Conservation (phyloP, 2,329 filamentous ascomycete species). For the Curvularia eragrostidis region DNA sequence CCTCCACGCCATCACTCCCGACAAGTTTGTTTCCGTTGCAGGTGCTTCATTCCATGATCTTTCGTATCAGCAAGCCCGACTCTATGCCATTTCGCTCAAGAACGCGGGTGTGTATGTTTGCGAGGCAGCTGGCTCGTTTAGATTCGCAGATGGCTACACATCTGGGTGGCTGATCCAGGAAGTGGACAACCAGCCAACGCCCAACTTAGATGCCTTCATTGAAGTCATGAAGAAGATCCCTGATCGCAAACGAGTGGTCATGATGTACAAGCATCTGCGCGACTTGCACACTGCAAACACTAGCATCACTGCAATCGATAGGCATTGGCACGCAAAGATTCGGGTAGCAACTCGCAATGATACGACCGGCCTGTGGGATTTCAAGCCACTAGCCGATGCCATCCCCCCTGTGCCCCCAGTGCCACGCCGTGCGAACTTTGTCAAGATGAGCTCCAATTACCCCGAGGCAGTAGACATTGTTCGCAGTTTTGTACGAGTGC, state of each 20-base stretch:
- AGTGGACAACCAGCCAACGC: conserved; percentile 89
- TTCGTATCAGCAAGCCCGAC: conserved; percentile 95
- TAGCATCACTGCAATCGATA: conserved; percentile 87
- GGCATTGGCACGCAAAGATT: conserved; percentile 97
- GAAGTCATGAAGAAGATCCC: conserved; percentile 89
- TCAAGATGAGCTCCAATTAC: conserved; percentile 86
- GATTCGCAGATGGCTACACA: conserved; percentile 83
- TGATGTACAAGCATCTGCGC: conserved; percentile 93
- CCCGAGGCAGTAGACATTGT: conserved; percentile 92
- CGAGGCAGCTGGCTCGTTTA: conserved; percentile 92
- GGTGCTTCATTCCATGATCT: conserved; percentile 95
- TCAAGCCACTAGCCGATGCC: conserved; percentile 81
- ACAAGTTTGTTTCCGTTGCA: conserved; percentile 92
- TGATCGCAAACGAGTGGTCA: conserved; percentile 80
- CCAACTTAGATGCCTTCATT: conserved; percentile 86
- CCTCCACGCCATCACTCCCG: conserved; percentile 91
- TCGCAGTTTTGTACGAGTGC: conserved; percentile 91
- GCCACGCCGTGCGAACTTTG: conserved; percentile 84
- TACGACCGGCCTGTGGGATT: conserved; percentile 90
- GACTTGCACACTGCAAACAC: conserved; percentile 96
- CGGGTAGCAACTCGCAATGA: conserved; percentile 91
- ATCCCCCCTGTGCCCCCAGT: conserved; percentile 76
- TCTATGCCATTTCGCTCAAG: conserved; percentile 90
- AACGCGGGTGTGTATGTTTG: conserved; percentile 84
- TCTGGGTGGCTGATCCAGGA: conserved; percentile 94